phyloP scores from a whole-genome alignment of 2,329 filamentous ascomycete genomes.

The Fulvia fulva region DNA sequence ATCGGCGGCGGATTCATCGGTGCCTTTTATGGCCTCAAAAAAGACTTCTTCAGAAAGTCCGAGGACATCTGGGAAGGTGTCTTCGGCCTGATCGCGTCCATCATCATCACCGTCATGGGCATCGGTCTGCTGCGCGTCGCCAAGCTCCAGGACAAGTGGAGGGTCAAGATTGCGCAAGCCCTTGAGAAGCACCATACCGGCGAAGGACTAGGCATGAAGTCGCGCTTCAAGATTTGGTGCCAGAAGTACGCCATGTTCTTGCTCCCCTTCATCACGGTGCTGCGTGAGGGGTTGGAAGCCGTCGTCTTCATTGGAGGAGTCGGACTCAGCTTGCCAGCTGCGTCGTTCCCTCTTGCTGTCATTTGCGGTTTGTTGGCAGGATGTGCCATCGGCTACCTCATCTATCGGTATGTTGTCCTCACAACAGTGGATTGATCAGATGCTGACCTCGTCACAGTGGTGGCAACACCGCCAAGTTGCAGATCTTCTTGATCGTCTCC shows the following conservation, averaged over 20 bases:
- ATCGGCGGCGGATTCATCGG: conserved; percentile 67
- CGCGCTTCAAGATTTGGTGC: conserved; percentile 57
- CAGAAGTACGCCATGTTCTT: conserved; percentile 85
- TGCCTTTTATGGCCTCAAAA: conserved; percentile 67
- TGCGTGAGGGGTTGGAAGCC: conserved; percentile 80
- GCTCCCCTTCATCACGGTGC: conserved; percentile 80
- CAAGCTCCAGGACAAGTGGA: conserved; percentile 84
- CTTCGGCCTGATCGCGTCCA: conserved; percentile 67
- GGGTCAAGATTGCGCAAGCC: conserved; percentile 70
- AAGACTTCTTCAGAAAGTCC: conserved; percentile 61
- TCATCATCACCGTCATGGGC: conserved; percentile 81
- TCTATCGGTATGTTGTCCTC: conserved; percentile 64
- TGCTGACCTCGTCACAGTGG: conserved; percentile 40
- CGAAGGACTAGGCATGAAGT: conserved; percentile 36
- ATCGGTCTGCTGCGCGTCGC: conserved; percentile 74
- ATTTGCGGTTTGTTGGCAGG: conserved; percentile 68
- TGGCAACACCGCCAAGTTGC: conserved; percentile 62
- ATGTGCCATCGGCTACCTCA: conserved; percentile 61
- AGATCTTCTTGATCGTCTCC: conserved; percentile 75
- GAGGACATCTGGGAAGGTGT: conserved; percentile 80
- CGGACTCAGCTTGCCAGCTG: conserved; percentile 69
- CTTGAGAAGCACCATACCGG: conserved; percentile 53
- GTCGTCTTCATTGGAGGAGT: conserved; percentile 85
- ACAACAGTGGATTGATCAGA: background rate
- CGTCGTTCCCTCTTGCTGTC: conserved; percentile 72